Base-by-base conservation (phyloP, 805 yeast species). In the Isabelozyma heimii region DNA sequence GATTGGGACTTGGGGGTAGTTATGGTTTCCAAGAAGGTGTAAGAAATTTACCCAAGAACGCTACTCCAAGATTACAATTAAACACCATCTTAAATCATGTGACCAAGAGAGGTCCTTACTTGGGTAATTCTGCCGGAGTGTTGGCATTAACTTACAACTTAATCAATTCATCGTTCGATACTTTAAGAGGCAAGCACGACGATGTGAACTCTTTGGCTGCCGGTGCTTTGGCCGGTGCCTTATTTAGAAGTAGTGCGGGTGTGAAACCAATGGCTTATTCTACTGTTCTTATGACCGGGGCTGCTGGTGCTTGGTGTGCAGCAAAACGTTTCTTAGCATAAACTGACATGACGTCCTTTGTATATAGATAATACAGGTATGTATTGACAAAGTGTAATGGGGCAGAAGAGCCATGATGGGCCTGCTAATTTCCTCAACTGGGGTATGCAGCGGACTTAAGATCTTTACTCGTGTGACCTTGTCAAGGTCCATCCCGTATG, bases 41-140 rank as follows among this genome's bases (percentile, higher is more conserved):
- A 48, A 79, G 79, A 52, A 83, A 83, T 65, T 77, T 94, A 47
- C 94, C 95, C 40, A 80, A 84, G 41, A 77, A 81, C 51, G 83
- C 91, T 30, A 83, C 96, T 10, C 83, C 88, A 47, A 89, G 87
- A 67, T 79, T 94, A 66, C 85, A 89, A 67, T 77, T 91, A 54
- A 94, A 94, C 76, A 91, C 97, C 8, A 77, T 94, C 41, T 81
- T 94, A 61, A 94, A 94, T 77, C 89, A 89, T 64, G 80, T 94
- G 61, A 94, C 99, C 39, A 87, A 90, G 63, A 84, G 97, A 68
- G 99, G 99, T 52, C 99, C 99, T 17, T 92, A 83, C 69, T 72
- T 92, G 63, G 99, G 98, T 59, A 94, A 94, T 75, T 84, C 87
- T 46, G 96, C 97, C 13, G 99, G 97, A 73, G 95, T 91, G 16